phyloP scores from a whole-genome alignment of 129 eudicot genomes.

The Arctium lappa region DNA sequence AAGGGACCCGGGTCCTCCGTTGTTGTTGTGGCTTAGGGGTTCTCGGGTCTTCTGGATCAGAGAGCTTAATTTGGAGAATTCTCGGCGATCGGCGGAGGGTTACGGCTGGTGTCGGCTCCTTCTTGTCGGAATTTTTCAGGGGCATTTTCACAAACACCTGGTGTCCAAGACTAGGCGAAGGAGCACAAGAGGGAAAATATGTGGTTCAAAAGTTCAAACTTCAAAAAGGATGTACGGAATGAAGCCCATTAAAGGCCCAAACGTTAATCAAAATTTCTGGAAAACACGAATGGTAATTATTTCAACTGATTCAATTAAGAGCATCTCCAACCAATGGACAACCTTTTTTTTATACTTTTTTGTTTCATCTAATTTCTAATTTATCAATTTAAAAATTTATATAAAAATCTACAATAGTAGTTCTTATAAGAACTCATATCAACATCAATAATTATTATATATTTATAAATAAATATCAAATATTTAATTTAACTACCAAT shows the following conservation, averaged over 20 bases:
- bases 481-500: too few species aligned
- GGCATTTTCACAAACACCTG: constrained; percentile 64
- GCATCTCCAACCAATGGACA: too few species aligned
- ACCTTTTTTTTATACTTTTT: too few species aligned
- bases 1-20: constrained; percentile 17
- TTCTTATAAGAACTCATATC: too few species aligned
- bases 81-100: constrained; percentile 62
- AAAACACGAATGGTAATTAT: too few species aligned
- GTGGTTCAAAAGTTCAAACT: constrained; percentile 4
- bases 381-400: too few species aligned
- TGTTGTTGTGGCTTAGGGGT: constrained; percentile 27
- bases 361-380: too few species aligned
- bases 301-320: too few species aligned
- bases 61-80: constrained; percentile 25
- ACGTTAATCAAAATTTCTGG: background rate
- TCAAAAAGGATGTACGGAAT: background rate
- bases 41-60: constrained; percentile 18
- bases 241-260: constrained; percentile 9
- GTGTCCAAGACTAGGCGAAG: background rate
- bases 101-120: constrained; percentile 18
- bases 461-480: too few species aligned
- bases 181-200: background rate
- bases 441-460: too few species aligned
- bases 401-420: too few species aligned
- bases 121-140: constrained; percentile 23